Percentiles rank a stretch among this genome's conserved stretches.
Conservation (phyloP, 2,329 filamentous ascomycete species). For the Grosmannia huntii region DNA sequence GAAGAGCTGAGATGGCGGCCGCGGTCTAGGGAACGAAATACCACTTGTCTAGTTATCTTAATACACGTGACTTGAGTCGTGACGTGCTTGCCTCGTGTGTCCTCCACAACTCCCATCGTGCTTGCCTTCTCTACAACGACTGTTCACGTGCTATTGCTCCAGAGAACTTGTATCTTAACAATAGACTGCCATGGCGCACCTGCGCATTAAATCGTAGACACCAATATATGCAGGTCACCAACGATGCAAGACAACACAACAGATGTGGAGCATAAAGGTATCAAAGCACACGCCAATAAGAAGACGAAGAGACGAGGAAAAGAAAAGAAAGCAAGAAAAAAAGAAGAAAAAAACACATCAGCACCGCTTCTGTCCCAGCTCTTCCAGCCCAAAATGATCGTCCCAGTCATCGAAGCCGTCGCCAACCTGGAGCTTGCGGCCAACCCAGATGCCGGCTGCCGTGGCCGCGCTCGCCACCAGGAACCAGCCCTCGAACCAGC, state of each 20-base stretch:
- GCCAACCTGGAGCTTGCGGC: conserved; percentile 41
- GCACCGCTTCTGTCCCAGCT: conserved; percentile 59
- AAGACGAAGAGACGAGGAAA: too few species aligned
- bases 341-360: conserved; percentile 26
- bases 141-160: not conserved
- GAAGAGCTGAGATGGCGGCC: not conserved
- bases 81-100: too few species aligned
- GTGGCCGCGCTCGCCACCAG: conserved; percentile 54
- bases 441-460: conserved; percentile 59
- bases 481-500: conserved; percentile 86
- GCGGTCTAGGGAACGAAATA: too few species aligned
- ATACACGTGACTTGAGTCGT: too few species aligned
- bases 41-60: too few species aligned
- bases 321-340: too few species aligned
- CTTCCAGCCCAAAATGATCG: conserved; percentile 50
- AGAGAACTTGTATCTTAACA: not conserved
- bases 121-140: not conserved
- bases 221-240: too few species aligned
- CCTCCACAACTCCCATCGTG: not conserved
- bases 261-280: too few species aligned
- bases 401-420: conserved; percentile 30
- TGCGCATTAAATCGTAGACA: not conserved
- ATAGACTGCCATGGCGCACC: not conserved
- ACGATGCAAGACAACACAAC: too few species aligned
- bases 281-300: too few species aligned